Evolutionary conservation across 257 asterid genomes (phyloP).

Genomic region (Cruciata laevipes): DNA sequence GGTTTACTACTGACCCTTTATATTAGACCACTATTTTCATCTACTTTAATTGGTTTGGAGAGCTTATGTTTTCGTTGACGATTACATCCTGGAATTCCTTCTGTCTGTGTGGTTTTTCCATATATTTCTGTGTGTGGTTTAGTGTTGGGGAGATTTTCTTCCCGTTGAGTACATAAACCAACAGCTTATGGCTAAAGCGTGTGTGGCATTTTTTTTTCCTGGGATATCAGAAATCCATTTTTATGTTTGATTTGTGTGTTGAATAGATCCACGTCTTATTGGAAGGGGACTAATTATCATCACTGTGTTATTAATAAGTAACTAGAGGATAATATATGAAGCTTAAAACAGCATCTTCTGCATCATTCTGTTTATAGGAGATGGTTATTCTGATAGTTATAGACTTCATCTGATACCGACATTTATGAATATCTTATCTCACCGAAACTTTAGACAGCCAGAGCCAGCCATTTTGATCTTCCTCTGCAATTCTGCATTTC

Average conservation of each 20-base stretch:
- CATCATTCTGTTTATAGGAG: not conserved
- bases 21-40: not conserved
- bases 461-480: too few species aligned
- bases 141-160: not conserved
- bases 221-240: not conserved
- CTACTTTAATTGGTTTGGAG: too few species aligned
- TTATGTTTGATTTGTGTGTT: not conserved
- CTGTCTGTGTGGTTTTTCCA: not conserved
- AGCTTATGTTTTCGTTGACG: not conserved
- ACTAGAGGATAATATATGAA: not conserved
- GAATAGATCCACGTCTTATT: not conserved
- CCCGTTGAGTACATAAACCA: too few species aligned
- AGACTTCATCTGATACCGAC: not conserved
- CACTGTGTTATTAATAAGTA: not conserved
- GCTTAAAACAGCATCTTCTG: not conserved
- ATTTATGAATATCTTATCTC: too few species aligned
- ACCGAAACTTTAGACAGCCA: too few species aligned
- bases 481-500: too few species aligned
- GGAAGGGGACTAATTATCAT: too few species aligned
- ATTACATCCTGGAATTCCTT: not conserved
- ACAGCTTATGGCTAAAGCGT: too few species aligned
- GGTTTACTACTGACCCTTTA: constrained; percentile 31
- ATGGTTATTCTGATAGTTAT: not conserved
- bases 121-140: not conserved
- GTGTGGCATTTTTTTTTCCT: not conserved